Evolutionary conservation across 2,329 filamentous ascomycete genomes (phyloP).

Genomic region (Ophiostoma himal-ulmi): DNA sequence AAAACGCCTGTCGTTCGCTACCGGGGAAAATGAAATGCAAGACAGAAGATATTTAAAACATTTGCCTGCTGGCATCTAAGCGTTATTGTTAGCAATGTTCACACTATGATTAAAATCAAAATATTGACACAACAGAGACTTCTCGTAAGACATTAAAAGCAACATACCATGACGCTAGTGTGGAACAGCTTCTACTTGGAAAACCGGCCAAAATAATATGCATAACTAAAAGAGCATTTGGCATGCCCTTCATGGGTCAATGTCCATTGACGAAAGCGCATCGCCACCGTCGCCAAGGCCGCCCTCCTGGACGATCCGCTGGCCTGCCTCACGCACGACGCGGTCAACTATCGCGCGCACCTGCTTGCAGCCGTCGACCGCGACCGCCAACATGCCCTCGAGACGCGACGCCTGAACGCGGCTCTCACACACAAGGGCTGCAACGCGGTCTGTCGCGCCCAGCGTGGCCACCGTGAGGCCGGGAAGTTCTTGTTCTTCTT

Average conservation of each 20-base stretch:
- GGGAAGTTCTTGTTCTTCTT: constrained; percentile 83
- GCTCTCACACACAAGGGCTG: constrained; percentile 78
- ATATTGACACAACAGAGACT: neutral
- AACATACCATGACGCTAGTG: constrained; percentile 8
- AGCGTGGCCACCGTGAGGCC: constrained; percentile 80
- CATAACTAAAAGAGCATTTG: neutral
- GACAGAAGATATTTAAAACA: neutral
- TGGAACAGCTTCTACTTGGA: neutral
- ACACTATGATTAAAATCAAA: neutral
- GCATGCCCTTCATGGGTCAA: constrained; percentile 35
- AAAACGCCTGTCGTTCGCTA: neutral
- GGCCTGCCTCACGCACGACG: constrained; percentile 67
- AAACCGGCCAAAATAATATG: neutral
- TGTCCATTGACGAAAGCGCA: constrained; percentile 38
- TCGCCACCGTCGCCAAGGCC: neutral
- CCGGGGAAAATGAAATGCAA: neutral
- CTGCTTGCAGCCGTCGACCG: constrained; percentile 84
- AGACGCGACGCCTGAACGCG: constrained; percentile 74
- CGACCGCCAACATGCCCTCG: constrained; percentile 89
- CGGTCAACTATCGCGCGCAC: constrained; percentile 74
- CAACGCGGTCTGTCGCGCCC: constrained; percentile 67
- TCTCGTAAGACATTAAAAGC: neutral
- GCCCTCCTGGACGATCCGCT: constrained; percentile 54
- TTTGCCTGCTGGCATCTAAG: neutral
- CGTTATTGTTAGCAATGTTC: neutral